A percentile compares a stretch with the other conserved stretches of the same genome.
Evolutionary conservation across 148 eudicot species (phyloP).

Genomic region (Rhododendron vialii): DNA sequence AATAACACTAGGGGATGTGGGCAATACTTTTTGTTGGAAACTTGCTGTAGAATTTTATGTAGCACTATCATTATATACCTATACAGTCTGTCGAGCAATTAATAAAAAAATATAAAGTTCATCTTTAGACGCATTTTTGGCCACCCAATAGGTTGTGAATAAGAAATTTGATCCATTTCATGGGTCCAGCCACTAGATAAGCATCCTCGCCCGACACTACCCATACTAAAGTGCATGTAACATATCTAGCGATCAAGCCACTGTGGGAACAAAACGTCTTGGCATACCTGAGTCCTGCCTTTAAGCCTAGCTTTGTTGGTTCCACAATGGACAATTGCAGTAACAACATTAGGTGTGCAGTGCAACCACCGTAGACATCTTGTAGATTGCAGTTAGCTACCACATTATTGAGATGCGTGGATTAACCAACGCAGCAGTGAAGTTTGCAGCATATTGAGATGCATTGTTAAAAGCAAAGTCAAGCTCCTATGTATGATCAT

Average conservation of each 20-base stretch:
- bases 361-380: no score
- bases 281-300: neutral
- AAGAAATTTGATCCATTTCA: neutral
- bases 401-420: neutral
- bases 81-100: neutral
- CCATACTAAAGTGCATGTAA: neutral
- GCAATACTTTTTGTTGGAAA: neutral
- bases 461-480: neutral
- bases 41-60: neutral
- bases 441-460: neutral
- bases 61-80: neutral
- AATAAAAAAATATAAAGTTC: neutral
- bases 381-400: neutral
- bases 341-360: no score
- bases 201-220: neutral
- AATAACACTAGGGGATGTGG: neutral
- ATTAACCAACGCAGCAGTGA: neutral
- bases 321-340: neutral
- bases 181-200: neutral
- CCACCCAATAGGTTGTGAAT: neutral
- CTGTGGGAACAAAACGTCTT: no score
- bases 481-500: neutral
- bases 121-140: neutral
- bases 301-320: neutral
- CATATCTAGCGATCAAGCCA: neutral